A percentile compares a stretch with the other conserved stretches of the same genome.
phyloP scores from a whole-genome alignment of 2,329 filamentous ascomycete genomes.

The Pseudogymnoascus sp. region DNA sequence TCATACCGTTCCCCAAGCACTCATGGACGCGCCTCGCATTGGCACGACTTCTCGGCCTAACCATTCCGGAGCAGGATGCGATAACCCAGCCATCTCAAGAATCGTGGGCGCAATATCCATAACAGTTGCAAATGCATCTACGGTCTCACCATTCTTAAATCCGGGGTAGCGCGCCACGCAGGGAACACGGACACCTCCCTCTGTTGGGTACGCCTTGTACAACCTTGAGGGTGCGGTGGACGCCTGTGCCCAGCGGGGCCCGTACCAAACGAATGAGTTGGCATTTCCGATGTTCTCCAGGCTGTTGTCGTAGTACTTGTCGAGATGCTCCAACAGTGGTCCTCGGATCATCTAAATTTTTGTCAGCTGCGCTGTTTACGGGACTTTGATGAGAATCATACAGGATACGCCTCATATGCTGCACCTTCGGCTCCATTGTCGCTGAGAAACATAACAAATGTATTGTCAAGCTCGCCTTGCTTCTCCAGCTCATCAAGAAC shows the following conservation, averaged over 20 bases:
- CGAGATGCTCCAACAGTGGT: background rate
- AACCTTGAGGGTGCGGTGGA: slow-evolving; percentile 35
- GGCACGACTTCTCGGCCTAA: slow-evolving; percentile 39
- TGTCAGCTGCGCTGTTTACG: background rate
- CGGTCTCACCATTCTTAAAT: slow-evolving; percentile 20
- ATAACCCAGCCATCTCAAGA: slow-evolving; percentile 33
- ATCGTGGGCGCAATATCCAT: slow-evolving; percentile 35
- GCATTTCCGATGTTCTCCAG: slow-evolving; percentile 38
- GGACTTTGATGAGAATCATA: slow-evolving; percentile 13
- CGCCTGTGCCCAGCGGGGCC: slow-evolving; percentile 28
- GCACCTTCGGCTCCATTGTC: slow-evolving; percentile 42
- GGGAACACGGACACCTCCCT: slow-evolving; percentile 32
- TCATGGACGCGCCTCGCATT: slow-evolving; percentile 42
- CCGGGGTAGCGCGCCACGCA: slow-evolving; percentile 28
- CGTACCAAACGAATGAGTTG: slow-evolving; percentile 41
- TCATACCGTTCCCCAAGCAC: slow-evolving; percentile 29
- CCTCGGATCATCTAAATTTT: slow-evolving; percentile 26
- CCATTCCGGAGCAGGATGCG: slow-evolving; percentile 32
- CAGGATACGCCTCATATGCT: slow-evolving; percentile 36
- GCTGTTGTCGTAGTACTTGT: slow-evolving; percentile 36
- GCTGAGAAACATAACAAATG: slow-evolving; percentile 40
- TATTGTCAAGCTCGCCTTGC: slow-evolving; percentile 41
- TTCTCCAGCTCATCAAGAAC: slow-evolving; percentile 36
- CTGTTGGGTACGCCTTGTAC: slow-evolving; percentile 35
- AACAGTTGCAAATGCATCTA: slow-evolving; percentile 30